Conservation (phyloP, 495 filamentous ascomycete species). For the Neurospora sp. region DNA sequence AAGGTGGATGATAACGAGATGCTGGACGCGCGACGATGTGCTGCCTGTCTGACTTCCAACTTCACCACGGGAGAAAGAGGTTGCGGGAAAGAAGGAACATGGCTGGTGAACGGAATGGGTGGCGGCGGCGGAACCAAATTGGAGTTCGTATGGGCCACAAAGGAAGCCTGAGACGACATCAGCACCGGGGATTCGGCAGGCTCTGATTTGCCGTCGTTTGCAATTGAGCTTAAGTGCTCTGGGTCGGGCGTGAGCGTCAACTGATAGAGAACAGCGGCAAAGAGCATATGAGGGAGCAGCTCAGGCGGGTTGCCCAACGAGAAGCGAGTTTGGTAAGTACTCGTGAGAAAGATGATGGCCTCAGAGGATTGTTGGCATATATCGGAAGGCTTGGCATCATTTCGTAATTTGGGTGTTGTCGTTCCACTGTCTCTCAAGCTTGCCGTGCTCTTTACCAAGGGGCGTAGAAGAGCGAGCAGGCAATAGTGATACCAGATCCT, state of each 20-base stretch:
- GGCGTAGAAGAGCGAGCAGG: slow-evolving; percentile 16
- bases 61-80: slow-evolving; percentile 6
- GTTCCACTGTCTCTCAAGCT: slow-evolving; percentile 8
- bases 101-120: background rate
- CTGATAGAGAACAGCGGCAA: slow-evolving; percentile 14
- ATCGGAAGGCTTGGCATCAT: slow-evolving; percentile 3
- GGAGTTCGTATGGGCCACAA: background rate
- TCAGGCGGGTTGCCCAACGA: slow-evolving; percentile 10
- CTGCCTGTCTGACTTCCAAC: slow-evolving; percentile 2
- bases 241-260: slow-evolving; percentile 6
- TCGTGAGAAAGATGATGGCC: slow-evolving; percentile 17
- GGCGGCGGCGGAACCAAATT: background rate
- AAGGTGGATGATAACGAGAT: background rate
- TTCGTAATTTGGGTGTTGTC: slow-evolving; percentile 3
- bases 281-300: slow-evolving; percentile 16
- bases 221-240: background rate
- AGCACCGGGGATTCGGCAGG: slow-evolving; percentile 1
- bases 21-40: slow-evolving; percentile 3
- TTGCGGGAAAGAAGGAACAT: background rate
- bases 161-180: background rate
- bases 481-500: slow-evolving; percentile 23
- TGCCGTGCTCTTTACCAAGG: slow-evolving; percentile 10
- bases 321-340: slow-evolving; percentile 16
- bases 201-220: background rate
- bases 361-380: slow-evolving; percentile 17